These are phyloP conservation scores for Geotrichum ghanense DNA, from an alignment of 805 yeast genomes.

Conservation along the genomic window DNA sequence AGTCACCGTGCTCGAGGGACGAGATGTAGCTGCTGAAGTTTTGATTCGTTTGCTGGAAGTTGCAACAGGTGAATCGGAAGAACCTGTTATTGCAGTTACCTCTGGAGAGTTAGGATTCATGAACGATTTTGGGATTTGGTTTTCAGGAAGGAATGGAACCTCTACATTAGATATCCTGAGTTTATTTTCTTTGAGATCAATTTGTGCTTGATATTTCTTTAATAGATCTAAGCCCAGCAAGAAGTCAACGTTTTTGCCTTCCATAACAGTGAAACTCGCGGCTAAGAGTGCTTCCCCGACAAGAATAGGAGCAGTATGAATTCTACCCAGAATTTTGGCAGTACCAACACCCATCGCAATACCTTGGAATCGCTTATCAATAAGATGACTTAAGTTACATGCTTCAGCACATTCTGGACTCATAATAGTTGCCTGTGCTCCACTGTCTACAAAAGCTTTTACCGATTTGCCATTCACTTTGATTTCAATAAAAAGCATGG, in stretches of 20 bases:
- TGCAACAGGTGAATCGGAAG: slow-evolving; percentile 18
- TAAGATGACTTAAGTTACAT: slow-evolving; percentile 56
- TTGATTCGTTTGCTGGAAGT: slow-evolving; percentile 7
- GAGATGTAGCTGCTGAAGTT: slow-evolving; percentile 1
- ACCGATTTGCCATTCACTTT: slow-evolving; percentile 71
- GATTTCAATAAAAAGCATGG: slow-evolving; percentile 71
- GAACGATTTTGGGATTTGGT: slow-evolving; percentile 45
- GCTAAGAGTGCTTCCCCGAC: slow-evolving; percentile 57
- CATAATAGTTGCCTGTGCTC: slow-evolving; percentile 84
- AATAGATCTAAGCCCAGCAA: slow-evolving; percentile 85
- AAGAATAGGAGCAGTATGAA: slow-evolving; percentile 79
- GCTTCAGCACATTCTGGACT: slow-evolving; percentile 65
- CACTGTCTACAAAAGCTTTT: slow-evolving; percentile 92
- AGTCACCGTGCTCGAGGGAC: too few relatives aligned
- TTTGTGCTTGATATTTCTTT: slow-evolving; percentile 71
- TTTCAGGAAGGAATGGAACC: slow-evolving; percentile 60
- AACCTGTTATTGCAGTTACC: slow-evolving; percentile 16
- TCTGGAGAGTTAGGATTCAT: slow-evolving; percentile 16
- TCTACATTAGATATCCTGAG: slow-evolving; percentile 64
- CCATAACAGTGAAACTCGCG: slow-evolving; percentile 61
- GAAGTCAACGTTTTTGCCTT: slow-evolving; percentile 44
- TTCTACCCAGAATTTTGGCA: slow-evolving; percentile 64
- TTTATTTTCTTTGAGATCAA: slow-evolving; percentile 58
- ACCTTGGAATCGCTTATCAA: slow-evolving; percentile 73
- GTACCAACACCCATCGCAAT: slow-evolving; percentile 88